A percentile compares a stretch with the other conserved stretches of the same genome.
Evolutionary conservation across 1,284 basidiomycete genomes (phyloP).

Genomic region (Cryptococcus sp.): DNA sequence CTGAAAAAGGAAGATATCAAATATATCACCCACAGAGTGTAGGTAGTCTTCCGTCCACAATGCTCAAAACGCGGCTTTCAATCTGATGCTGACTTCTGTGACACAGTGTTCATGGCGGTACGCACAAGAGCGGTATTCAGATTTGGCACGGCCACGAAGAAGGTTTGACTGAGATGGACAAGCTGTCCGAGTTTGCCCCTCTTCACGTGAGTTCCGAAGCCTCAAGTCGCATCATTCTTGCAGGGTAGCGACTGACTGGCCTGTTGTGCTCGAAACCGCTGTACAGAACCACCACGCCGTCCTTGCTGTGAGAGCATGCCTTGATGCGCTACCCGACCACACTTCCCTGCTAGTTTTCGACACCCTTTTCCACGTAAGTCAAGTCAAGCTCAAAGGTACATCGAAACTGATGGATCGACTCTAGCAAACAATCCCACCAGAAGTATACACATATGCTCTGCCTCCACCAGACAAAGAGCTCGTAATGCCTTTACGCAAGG

Average conservation of each 20-base stretch:
- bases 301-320: slow-evolving; percentile 58
- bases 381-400: neutral
- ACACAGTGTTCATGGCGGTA: slow-evolving; percentile 76
- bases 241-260: neutral
- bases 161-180: slow-evolving; percentile 69
- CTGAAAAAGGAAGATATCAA: slow-evolving; percentile 45
- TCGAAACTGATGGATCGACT: neutral
- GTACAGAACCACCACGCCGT: slow-evolving; percentile 58
- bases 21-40: slow-evolving; percentile 53
- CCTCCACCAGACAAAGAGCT: slow-evolving; percentile 60
- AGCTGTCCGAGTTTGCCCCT: slow-evolving; percentile 74
- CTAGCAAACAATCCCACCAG: slow-evolving; percentile 64
- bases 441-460: slow-evolving; percentile 76
- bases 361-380: slow-evolving; percentile 70
- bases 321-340: slow-evolving; percentile 63
- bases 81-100: slow-evolving; percentile 3
- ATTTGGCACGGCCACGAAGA: slow-evolving; percentile 60
- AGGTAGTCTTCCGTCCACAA: slow-evolving; percentile 15
- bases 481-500: slow-evolving; percentile 68
- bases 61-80: neutral
- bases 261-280: neutral
- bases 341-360: slow-evolving; percentile 64
- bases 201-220: slow-evolving; percentile 59
- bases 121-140: slow-evolving; percentile 66
- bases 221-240: neutral